Evolutionary conservation across 179 eudicot species (phyloP).

Genomic region (Nepenthes alata): DNA sequence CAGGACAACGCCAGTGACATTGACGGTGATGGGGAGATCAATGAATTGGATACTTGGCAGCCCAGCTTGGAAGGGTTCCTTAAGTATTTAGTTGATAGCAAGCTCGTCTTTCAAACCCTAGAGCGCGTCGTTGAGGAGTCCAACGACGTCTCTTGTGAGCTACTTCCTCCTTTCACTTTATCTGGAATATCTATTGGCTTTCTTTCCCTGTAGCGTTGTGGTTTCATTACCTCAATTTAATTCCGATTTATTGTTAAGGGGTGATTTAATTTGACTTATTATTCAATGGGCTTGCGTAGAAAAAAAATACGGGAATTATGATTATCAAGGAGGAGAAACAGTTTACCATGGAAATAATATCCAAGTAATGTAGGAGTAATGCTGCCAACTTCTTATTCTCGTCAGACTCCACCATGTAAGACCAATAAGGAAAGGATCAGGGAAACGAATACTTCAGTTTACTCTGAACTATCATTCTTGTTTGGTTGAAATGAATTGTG

Average conservation of each 20-base stretch:
- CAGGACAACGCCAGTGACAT: slow-evolving; percentile 4
- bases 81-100: slow-evolving; percentile 67
- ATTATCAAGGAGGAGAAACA: no score
- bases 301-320: no score
- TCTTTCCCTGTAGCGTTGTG: background rate
- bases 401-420: no score
- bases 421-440: no score
- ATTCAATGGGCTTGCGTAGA: no score
- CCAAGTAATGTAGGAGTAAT: background rate
- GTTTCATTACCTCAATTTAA: background rate
- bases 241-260: no score
- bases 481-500: no score
- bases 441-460: no score
- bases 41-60: slow-evolving; percentile 29
- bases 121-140: slow-evolving; percentile 78
- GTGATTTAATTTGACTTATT: no score
- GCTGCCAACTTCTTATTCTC: no score
- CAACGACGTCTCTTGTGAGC: slow-evolving; percentile 74
- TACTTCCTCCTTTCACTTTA: background rate
- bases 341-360: no score
- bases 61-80: slow-evolving; percentile 62
- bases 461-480: no score
- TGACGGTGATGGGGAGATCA: slow-evolving; percentile 1
- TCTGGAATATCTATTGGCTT: background rate
- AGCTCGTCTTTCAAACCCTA: slow-evolving; percentile 53